A percentile compares a stretch with the other conserved stretches of the same genome.
Evolutionary conservation across 192 early-diverging fungal genomes (phyloP).

Genomic region (Powellomyces hirtus): DNA sequence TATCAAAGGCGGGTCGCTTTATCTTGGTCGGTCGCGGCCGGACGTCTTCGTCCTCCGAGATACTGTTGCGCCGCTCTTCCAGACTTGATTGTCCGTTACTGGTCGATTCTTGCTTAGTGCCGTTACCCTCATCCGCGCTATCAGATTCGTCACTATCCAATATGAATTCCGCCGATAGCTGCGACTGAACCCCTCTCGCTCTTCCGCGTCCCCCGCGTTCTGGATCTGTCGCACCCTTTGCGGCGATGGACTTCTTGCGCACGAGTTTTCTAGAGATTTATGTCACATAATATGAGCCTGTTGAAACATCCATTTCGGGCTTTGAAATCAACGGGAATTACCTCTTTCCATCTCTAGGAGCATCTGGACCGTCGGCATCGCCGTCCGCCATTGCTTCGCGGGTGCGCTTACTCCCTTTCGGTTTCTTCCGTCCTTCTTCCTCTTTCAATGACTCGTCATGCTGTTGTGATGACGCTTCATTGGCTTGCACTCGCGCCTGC

Average conservation of each 20-base stretch:
- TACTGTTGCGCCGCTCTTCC: neutral
- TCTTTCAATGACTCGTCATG: slow-evolving; percentile 25
- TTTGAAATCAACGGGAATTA: neutral
- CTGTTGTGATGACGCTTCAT: slow-evolving; percentile 12
- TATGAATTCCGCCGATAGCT: slow-evolving; percentile 13
- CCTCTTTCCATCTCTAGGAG: too few relatives aligned
- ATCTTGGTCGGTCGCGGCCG: neutral
- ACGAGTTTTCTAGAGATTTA: neutral
- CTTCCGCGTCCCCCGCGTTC: neutral
- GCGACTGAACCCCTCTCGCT: neutral
- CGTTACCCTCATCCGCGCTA: neutral
- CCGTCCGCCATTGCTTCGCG: neutral
- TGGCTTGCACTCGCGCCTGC: slow-evolving; percentile 24
- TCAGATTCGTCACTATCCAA: neutral
- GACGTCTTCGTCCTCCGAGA: neutral
- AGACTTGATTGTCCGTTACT: neutral
- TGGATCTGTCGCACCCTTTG: neutral
- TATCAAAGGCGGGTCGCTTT: neutral
- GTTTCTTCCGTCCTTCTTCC: slow-evolving; percentile 23
- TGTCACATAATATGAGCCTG: neutral
- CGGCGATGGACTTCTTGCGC: neutral
- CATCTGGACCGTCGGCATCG: slow-evolving; percentile 3
- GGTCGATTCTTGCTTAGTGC: neutral
- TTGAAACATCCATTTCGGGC: neutral
- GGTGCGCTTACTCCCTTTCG: neutral